Conservation (phyloP, 371 early-diverging fungal species). For the Mucor plumbeus region DNA sequence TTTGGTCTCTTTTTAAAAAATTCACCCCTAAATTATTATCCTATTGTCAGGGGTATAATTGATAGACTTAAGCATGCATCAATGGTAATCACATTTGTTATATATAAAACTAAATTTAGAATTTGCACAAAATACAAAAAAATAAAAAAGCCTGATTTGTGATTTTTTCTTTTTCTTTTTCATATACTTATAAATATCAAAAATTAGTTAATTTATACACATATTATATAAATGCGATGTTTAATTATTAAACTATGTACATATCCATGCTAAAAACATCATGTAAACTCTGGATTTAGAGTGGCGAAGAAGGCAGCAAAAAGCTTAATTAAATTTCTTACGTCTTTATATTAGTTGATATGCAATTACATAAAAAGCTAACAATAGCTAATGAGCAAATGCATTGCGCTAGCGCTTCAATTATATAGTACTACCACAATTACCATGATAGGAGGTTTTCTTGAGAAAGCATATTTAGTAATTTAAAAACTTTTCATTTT, state of each 20-base stretch:
- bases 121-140: not conserved
- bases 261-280: not conserved
- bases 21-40: not conserved
- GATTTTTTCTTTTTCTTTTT: no score
- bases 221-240: not conserved
- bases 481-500: no score
- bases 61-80: not conserved
- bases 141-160: not conserved
- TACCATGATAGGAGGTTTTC: no score
- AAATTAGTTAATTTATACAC: not conserved
- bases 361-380: not conserved
- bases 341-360: not conserved
- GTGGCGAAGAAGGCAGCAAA: not conserved
- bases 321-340: not conserved
- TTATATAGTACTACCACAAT: no score
- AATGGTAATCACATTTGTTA: no score
- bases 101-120: not conserved
- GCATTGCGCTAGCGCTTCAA: no score
- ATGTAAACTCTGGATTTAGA: not conserved
- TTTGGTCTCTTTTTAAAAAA: not conserved
- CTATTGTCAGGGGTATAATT: not conserved
- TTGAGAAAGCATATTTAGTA: no score
- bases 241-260: not conserved
- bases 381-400: not conserved
- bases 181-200: not conserved